Evolutionary conservation across 2,329 filamentous ascomycete species (phyloP), one percentile per base, ranked within the genome.

Genomic region (Dactylellina cionopaga): DNA sequence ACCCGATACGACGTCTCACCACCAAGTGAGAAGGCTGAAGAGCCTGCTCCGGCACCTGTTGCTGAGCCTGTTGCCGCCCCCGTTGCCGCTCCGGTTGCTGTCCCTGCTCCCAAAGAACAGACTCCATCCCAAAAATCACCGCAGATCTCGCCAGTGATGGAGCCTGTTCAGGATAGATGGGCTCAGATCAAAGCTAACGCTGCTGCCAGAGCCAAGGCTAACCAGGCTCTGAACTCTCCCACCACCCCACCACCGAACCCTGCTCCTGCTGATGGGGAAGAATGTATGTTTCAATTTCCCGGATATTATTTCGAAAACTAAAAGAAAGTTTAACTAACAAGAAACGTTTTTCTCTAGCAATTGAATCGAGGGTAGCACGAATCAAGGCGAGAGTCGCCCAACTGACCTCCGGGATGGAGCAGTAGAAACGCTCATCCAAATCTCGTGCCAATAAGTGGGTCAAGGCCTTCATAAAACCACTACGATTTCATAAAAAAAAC

Each of bases 311-410:
- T 29, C n/a, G n/a, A n/a, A n/a, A n/a, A n/a, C n/a, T n/a, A 27
- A n/a, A 27, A 7, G 64, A 19, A 9, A 17, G 9, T 25, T 69
- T 15, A 49, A 55, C 77, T 79, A 79, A 79, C 79, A 52, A 43
- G 3, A n/a, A 11, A n/a, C n/a, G n/a, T n/a, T n/a, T 41, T 10
- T 22, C 43, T 51, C 47, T 76, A 96, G 92, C 93, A 33, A 98
- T 98, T 78, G 95, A 99, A 81, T 93, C 92, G 51, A 91, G 95
- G 76, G 95, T 98, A 70, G 95, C 95, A 51, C 91, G 95, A 75
- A 99, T 99, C 85, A 98, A 97, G 83, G 95, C 95, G 71, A 90
- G 95, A 74, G 95, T 99, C 68, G 95, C 95, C 56, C 92, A 97
- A 80, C 83, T 99, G 77, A 99, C 95, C 1, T 90, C 90, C 77